Percentiles rank a stretch among this genome's conserved stretches.
These are phyloP conservation scores for Blastocystis sp. DNA, from an alignment of 352 stramenopile species.

Conservation along the genomic window DNA sequence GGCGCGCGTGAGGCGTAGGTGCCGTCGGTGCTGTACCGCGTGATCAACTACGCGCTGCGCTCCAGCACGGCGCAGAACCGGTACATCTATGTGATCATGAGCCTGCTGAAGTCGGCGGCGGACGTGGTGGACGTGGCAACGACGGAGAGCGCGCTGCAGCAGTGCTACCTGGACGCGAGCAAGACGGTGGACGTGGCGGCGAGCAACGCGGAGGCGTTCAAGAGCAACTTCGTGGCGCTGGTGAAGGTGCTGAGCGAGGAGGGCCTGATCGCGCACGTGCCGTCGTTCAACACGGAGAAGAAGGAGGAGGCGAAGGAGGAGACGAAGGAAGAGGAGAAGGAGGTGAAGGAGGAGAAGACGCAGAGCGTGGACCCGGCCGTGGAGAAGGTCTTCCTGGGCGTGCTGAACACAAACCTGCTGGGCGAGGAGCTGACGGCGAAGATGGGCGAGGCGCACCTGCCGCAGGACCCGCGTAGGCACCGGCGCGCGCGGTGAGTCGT, in stretches of 20 bases:
- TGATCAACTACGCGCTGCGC: slow-evolving; percentile 5
- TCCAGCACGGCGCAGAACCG: background rate
- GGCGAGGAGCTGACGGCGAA: slow-evolving; percentile 30
- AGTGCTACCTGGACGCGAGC: slow-evolving; percentile 19
- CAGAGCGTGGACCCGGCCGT: background rate
- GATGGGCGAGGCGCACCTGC: background rate
- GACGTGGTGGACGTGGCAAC: background rate
- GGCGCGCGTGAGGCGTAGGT: slow-evolving; percentile 7
- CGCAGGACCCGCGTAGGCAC: slow-evolving; percentile 8
- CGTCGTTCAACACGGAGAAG: background rate
- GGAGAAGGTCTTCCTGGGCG: background rate
- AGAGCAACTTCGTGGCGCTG: slow-evolving; percentile 1
- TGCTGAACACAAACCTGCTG: slow-evolving; percentile 5
- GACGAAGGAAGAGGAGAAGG: background rate
- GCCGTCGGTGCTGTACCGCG: background rate
- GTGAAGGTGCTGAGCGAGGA: slow-evolving; percentile 25
- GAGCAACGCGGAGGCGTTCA: background rate
- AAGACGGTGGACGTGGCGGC: background rate
- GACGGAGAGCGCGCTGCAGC: slow-evolving; percentile 18
- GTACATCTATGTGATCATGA: background rate
- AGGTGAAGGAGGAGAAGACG: background rate
- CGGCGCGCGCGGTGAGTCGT: background rate
- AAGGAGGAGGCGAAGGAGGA: slow-evolving; percentile 6
- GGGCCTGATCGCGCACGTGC: slow-evolving; percentile 15
- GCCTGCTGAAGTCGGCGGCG: background rate